Base-by-base conservation (phyloP, 1,139 yeast species). In the Yamadazyma atmosphaerica region DNA sequence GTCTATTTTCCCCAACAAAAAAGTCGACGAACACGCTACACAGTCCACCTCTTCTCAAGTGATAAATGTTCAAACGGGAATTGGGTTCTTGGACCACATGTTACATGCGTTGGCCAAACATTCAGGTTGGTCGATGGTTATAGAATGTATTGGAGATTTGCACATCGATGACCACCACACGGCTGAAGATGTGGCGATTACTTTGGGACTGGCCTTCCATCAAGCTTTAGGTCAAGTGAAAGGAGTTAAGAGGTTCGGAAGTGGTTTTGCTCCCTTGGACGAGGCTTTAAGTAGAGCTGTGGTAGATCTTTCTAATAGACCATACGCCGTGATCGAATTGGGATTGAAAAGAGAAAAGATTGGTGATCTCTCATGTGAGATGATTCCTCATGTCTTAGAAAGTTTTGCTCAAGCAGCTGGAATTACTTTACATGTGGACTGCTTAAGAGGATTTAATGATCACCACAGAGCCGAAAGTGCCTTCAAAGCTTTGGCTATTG, bases 121-220 rank as follows among this genome's bases (percentile, higher is more conserved):
- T 63, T 74, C 94, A 1, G 98, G 98, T 11, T 92, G 98, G 98
- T 87, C 96, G 15, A 62, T 92, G 44, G 71, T 86, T 24, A 77
- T 92, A 19, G 95, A 86, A 56, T 90, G 98, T 63, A 76, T 85
- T 44, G 98, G 98, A 28, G 98, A 92, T 59, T 70, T 89, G 55
- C 95, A 89, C 61, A 90, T 92, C 39, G 98, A 92, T 60, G 98
- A 92, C 64, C 98, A 92, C 61, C 98, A 92, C 61, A 83, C 96
- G 1, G 86, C 96, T 4, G 98, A 92, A 63, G 98, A 92, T 64
- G 88, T 89, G 46, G 97, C 92, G 30, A 87, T 92, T 49, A 88
- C 96, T 1, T 70, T 92, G 25, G 98, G 98, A 3, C 71, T 74
- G 52, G 95, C 97, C 1, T 89, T 92, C 69, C 86, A 88, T 56